A percentile compares a stretch with the other conserved stretches of the same genome.
Evolutionary conservation across 805 yeast genomes (phyloP).

Genomic region (Kodamaea laetipori): DNA sequence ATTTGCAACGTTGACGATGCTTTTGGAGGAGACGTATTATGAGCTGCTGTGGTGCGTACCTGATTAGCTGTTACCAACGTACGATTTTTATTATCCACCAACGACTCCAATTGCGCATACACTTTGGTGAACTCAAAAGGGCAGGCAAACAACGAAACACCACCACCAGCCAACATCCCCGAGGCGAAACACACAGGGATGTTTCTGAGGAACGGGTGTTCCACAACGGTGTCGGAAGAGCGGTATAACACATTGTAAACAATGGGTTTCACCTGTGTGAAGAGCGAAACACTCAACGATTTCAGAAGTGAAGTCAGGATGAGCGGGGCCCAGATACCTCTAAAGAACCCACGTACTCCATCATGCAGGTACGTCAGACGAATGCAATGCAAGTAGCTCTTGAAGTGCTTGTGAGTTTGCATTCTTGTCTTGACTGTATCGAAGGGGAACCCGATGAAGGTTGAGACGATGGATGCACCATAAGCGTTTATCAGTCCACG

Average conservation of each 20-base stretch:
- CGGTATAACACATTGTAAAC: conserved; percentile 19
- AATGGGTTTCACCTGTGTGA: conserved; percentile 54
- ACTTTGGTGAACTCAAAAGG: conserved; percentile 86
- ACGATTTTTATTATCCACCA: conserved; percentile 29
- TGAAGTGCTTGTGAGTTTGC: conserved; percentile 70
- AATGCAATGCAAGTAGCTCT: conserved; percentile 59
- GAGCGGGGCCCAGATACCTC: conserved; percentile 78
- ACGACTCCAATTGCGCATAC: conserved; percentile 69
- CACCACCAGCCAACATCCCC: conserved; percentile 68
- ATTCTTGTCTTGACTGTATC: conserved; percentile 86
- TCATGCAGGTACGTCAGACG: conserved; percentile 55
- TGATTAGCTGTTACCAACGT: conserved; percentile 13
- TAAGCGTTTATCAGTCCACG: conserved; percentile 63
- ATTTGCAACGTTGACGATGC: conserved; percentile 44
- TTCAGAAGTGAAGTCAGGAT: conserved; percentile 65
- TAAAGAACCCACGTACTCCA: conserved; percentile 69
- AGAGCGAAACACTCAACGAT: conserved; percentile 65
- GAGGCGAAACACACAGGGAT: conserved; percentile 50
- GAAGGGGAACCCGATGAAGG: conserved; percentile 77
- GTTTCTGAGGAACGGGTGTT: conserved; percentile 46
- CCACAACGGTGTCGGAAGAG: conserved; percentile 9
- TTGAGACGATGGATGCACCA: conserved; percentile 60
- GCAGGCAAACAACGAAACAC: conserved; percentile 66
- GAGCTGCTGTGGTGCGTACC: conserved; percentile 9
- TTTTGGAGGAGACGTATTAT: conserved; percentile 15